Evolutionary conservation across 371 early-diverging fungal species (phyloP), one percentile per base, ranked within the genome.

Genomic region (Mucor circinelloides): DNA sequence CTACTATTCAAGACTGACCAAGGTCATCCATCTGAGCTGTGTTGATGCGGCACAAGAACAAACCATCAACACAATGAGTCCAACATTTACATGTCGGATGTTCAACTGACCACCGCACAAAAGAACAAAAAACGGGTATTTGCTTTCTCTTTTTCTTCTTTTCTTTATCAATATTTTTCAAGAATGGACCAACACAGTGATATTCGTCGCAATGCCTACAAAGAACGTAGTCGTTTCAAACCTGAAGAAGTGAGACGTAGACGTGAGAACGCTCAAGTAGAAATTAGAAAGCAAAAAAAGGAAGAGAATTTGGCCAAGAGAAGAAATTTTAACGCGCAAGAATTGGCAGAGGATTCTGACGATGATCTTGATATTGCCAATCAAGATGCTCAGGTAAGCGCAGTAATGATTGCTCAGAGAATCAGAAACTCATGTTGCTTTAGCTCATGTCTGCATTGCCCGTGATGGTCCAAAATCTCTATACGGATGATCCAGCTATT

Each of bases 271-370:
- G 90, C 90, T 55, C 91, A 93, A 54, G 94, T 97, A 23, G 96
- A 96, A 83, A 90, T 99, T 77, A 91, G 99, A 60, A 94, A 93
- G 75, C 93, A 94, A 78, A 97, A 97, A 86, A 90, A 95, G 61
- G 97, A 98, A 79, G 99, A 99, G 76, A 88, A 90, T 58, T 79
- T 97, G 34, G 87, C 93, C 66, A 99, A 99, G 84, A 89, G 95
- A 73, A 89, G 99, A 67, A 96, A 95, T 79, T 78, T 88, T 34
- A 84, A 82, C n/a, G 76, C 82, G 17, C 85, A 70, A 40, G 69
- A 77, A 10, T 81, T 78, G 23, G 82, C 86, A 46, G 89, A 88
- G 25, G 95, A 95, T 61, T 90, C 90, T 67, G 97, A 96, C 69
- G 94, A 93, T 72, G 97, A 96, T 66, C 79, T 85, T 34, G 87